Evolutionary conservation across 2,329 filamentous ascomycete species (phyloP), one percentile per base, ranked within the genome.

Genomic region (Aspergillus awamori): DNA sequence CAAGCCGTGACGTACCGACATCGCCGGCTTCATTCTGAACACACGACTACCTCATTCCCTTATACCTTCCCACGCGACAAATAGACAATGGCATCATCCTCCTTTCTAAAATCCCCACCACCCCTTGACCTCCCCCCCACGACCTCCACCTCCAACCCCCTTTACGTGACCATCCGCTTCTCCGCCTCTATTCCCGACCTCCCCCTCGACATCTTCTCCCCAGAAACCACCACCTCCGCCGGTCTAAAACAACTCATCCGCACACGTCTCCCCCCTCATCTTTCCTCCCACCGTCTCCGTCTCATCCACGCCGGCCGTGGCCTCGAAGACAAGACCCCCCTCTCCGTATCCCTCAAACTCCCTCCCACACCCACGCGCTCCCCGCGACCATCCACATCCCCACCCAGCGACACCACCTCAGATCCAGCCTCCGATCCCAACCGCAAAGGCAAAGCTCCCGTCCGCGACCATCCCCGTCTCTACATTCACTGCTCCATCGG

Each of bases 401-500:
- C 64, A 6, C 59, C 68, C 51, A 66, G 69, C 59, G 68, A 61
- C 24, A 38, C 57, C n/a, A 62, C 66, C 47, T 54, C 60, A 7
- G 38, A 60, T 47, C n/a, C 53, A 5, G 47, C 58, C 8, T 52
- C 65, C 20, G 53, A 59, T 13, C 57, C 51, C 4, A 74, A 69
- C 53, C 69, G 65, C n/a, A 92, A 92, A 70, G 91, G 90, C 51
- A 96, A 95, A 69, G 79, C 80, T 62, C 84, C 84, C 0, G 75
- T 88, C 5, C 83, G 82, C 33, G 80, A 81, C 8, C 63, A 67
- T 24, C 81, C 82, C 39, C 84, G 89, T 48, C 86, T 96, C 70
- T 97, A 96, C 76, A 89, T 98, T 63, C 96, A 96, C 80, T 98
- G 94, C 83, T 94, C 92, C 65, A 91, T 98, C 61, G 93, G 93